A percentile compares a stretch with the other conserved stretches of the same genome.
Conservation (phyloP, 768 basidiomycete genomes). For the Galerina marginata region DNA sequence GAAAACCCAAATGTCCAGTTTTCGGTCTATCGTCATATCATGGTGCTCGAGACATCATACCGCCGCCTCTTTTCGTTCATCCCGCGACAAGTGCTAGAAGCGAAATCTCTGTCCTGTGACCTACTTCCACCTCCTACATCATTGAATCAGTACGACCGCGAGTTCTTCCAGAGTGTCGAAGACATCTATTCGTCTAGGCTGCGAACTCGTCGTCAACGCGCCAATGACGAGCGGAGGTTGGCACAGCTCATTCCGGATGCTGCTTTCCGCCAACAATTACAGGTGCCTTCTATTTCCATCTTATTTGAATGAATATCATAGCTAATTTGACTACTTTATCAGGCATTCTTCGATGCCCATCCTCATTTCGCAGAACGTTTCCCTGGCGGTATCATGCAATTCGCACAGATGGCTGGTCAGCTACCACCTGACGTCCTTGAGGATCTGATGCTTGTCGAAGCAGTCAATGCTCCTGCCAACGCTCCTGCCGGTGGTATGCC, state of each 20-base stretch:
- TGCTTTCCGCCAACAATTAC: constrained; percentile 59
- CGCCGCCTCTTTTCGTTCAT: constrained; percentile 73
- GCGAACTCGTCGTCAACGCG: constrained; percentile 48
- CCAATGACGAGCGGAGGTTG: constrained; percentile 54
- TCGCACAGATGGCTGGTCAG: constrained; percentile 60
- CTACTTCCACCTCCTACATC: constrained; percentile 78
- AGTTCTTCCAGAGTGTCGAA: constrained; percentile 76
- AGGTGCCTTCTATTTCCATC: constrained; percentile 34
- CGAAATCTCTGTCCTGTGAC: constrained; percentile 76
- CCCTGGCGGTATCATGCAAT: constrained; percentile 69
- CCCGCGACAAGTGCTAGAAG: constrained; percentile 57
- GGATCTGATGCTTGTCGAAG: constrained; percentile 59
- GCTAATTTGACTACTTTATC: constrained; percentile 3
- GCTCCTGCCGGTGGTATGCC: constrained; percentile 50
- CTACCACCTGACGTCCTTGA: constrained; percentile 64
- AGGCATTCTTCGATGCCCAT: constrained; percentile 63
- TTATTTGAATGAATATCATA: not conserved
- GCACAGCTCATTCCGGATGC: constrained; percentile 64
- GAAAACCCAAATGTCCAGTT: constrained; percentile 44
- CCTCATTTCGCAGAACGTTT: constrained; percentile 60
- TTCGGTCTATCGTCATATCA: constrained; percentile 75
- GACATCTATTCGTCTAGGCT: constrained; percentile 48
- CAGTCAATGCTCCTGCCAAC: constrained; percentile 43
- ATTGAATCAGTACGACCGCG: constrained; percentile 65
- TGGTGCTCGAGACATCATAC: constrained; percentile 72